Evolutionary conservation across 192 early-diverging fungal genomes (phyloP).

Genomic region (Thamnidium elegans): DNA sequence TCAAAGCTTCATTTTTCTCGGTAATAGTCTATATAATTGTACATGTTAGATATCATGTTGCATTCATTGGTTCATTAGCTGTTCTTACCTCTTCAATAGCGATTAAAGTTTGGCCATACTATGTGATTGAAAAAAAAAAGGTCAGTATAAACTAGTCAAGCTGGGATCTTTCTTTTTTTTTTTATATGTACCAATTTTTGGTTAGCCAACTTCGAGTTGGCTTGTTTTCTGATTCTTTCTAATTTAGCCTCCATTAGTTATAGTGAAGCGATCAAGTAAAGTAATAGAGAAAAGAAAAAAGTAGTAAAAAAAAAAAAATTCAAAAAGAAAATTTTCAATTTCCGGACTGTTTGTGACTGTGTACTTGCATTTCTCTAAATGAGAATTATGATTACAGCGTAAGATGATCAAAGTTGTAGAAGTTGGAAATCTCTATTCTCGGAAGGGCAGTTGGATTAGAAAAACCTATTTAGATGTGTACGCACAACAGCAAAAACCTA

Average conservation of each 20-base stretch:
- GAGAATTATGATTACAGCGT: too few relatives aligned
- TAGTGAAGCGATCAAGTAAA: background rate
- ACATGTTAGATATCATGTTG: background rate
- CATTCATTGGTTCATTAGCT: background rate
- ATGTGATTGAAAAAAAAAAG: background rate
- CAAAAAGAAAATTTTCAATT: conserved; percentile 19
- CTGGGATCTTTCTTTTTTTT: background rate
- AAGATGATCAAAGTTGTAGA: too few relatives aligned
- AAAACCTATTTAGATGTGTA: too few relatives aligned
- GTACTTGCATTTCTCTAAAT: background rate
- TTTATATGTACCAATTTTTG: conserved; percentile 62
- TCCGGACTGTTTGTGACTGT: conserved; percentile 25
- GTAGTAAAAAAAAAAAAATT: background rate
- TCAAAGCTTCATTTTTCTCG: conserved; percentile 67
- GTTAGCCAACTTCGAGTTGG: conserved; percentile 75
- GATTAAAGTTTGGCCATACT: conserved; percentile 63
- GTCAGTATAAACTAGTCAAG: background rate
- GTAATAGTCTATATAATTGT: conserved; percentile 64
- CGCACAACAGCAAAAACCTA: too few relatives aligned
- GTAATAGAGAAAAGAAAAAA: background rate
- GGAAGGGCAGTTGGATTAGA: too few relatives aligned
- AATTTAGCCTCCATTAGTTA: conserved; percentile 51
- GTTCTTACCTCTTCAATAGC: conserved; percentile 62
- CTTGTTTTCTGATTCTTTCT: conserved; percentile 64
- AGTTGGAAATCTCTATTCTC: too few relatives aligned